phyloP scores from a whole-genome alignment of 768 basidiomycete genomes.

The Rubroboletus satanas region DNA sequence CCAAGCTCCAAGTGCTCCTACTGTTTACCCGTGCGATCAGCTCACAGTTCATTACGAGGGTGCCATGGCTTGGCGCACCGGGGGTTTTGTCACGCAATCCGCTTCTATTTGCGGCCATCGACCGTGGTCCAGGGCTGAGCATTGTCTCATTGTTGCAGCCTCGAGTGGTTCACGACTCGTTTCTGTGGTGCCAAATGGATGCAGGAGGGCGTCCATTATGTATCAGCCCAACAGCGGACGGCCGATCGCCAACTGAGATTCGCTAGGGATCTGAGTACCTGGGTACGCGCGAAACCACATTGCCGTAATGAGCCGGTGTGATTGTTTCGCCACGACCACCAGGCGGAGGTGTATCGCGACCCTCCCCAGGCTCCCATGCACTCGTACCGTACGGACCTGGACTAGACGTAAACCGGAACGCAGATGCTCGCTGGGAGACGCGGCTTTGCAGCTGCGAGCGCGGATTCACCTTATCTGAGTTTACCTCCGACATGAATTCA shows the following conservation, averaged over 20 bases:
- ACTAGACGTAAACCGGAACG: slow-evolving; percentile 12
- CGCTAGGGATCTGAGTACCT: slow-evolving; percentile 19
- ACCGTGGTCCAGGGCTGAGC: slow-evolving; percentile 8
- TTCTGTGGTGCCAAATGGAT: neutral
- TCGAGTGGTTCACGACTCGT: neutral
- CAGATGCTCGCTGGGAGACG: neutral
- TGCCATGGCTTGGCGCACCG: slow-evolving; percentile 14
- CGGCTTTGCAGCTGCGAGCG: neutral
- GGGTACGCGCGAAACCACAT: slow-evolving; percentile 13
- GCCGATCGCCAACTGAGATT: slow-evolving; percentile 25
- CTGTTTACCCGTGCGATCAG: slow-evolving; percentile 15
- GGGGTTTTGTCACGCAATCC: slow-evolving; percentile 12
- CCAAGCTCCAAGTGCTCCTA: neutral
- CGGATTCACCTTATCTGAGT: slow-evolving; percentile 19
- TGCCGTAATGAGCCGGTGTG: slow-evolving; percentile 28
- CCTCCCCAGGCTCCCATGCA: slow-evolving; percentile 1
- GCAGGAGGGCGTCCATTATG: slow-evolving; percentile 9
- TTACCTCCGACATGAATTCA: slow-evolving; percentile 5
- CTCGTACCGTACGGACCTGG: neutral
- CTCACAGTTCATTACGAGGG: slow-evolving; percentile 21
- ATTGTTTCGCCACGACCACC: slow-evolving; percentile 20
- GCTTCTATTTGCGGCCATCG: slow-evolving; percentile 15
- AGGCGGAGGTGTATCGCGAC: slow-evolving; percentile 1
- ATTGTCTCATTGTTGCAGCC: neutral
- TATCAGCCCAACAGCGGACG: slow-evolving; percentile 6